Evolutionary conservation across 2,329 filamentous ascomycete genomes (phyloP).

Genomic region (Microdochium paspali): DNA sequence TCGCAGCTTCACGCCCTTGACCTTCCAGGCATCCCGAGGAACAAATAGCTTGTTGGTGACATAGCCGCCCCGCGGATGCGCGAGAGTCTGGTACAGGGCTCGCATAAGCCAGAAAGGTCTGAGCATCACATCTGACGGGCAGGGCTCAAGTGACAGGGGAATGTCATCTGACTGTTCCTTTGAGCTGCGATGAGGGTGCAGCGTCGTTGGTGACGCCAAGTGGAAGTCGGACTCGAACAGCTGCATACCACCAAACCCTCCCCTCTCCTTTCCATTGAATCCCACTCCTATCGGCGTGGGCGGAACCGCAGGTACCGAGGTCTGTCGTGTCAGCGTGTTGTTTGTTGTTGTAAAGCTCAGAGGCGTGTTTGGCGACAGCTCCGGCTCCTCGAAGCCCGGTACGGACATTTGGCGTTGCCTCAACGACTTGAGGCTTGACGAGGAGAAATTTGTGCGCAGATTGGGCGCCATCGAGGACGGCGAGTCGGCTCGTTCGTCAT

Average conservation of each 20-base stretch:
- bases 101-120: conserved; percentile 98
- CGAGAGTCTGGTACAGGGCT: conserved; percentile 83
- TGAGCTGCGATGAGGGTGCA: conserved; percentile 43
- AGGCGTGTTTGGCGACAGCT: conserved; percentile 66
- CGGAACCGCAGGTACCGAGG: conserved; percentile 49
- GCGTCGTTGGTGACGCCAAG: conserved; percentile 42
- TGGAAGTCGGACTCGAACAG: conserved; percentile 81
- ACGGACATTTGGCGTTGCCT: conserved; percentile 67
- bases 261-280: conserved; percentile 48
- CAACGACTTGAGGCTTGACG: conserved; percentile 60
- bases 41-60: conserved; percentile 87
- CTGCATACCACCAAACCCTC: conserved; percentile 58
- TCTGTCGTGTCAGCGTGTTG: conserved; percentile 34
- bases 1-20: conserved; percentile 88
- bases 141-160: conserved; percentile 78
- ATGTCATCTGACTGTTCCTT: conserved; percentile 52
- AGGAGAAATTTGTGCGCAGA: conserved; percentile 60
- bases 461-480: conserved; percentile 37
- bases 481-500: conserved; percentile 39
- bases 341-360: conserved; percentile 55
- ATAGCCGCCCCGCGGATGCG: conserved; percentile 86
- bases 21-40: conserved; percentile 85
- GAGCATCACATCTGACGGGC: conserved; percentile 80
- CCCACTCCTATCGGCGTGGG: conserved; percentile 56
- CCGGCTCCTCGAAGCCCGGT: conserved; percentile 51